Evolutionary conservation across 2,329 filamentous ascomycete species (phyloP).

Genomic region (Calonectria henricotiae): DNA sequence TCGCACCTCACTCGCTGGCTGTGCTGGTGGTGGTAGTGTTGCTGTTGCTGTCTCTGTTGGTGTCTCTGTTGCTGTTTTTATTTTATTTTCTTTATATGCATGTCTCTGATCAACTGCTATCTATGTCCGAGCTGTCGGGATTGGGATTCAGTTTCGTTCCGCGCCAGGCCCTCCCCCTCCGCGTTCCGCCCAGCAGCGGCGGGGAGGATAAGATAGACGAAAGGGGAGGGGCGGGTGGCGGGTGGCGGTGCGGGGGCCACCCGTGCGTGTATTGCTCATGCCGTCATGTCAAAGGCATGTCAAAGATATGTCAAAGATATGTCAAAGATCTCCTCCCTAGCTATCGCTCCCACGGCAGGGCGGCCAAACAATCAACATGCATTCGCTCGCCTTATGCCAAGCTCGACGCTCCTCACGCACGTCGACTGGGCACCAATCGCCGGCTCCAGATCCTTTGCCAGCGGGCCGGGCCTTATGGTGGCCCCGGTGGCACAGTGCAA

Average conservation of each 20-base stretch:
- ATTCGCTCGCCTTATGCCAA: not conserved
- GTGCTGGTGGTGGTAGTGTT: not conserved
- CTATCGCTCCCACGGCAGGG: not conserved
- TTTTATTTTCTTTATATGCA: not conserved
- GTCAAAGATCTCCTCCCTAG: too few relatives aligned
- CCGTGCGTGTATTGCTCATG: constrained; percentile 2
- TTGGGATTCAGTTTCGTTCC: not conserved
- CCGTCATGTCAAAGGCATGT: not conserved
- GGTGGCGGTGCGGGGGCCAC: not conserved
- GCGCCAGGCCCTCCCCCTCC: not conserved
- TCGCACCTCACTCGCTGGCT: not conserved
- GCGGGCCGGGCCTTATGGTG: constrained; percentile 15
- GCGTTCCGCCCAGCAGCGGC: not conserved
- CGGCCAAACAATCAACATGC: not conserved
- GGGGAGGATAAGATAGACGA: not conserved
- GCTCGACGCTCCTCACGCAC: not conserved
- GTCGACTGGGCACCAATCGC: not conserved
- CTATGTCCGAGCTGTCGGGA: constrained; percentile 1
- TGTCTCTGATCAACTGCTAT: not conserved
- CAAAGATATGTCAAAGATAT: too few relatives aligned
- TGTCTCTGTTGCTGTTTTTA: not conserved
- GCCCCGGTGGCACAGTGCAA: not conserved
- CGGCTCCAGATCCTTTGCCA: not conserved
- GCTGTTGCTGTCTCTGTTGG: too few relatives aligned
- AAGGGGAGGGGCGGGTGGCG: not conserved